Evolutionary conservation across 495 filamentous ascomycete genomes (phyloP).

Genomic region (Hypoxylon trugodes): DNA sequence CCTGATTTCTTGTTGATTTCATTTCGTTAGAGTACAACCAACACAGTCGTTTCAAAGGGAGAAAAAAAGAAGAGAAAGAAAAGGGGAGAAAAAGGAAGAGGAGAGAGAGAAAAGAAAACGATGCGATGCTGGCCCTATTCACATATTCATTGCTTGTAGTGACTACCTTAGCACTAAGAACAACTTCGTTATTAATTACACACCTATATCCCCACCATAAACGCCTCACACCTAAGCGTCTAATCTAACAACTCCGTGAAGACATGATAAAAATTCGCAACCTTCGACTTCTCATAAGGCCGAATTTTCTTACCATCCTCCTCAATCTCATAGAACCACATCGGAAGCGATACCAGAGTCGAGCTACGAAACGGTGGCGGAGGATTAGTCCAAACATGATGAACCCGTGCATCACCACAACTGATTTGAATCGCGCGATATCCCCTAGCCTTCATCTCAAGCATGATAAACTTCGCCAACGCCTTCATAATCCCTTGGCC

Average conservation of each 20-base stretch:
- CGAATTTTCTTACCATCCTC: conserved; percentile 28
- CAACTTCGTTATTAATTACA: neutral
- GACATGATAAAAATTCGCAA: conserved; percentile 26
- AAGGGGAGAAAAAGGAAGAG: too few species aligned
- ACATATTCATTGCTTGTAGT: neutral
- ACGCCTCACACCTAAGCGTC: neutral
- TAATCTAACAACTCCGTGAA: conserved; percentile 33
- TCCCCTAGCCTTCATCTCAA: conserved; percentile 36
- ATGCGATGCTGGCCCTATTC: too few species aligned
- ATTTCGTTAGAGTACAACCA: too few species aligned
- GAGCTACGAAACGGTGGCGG: conserved; percentile 30
- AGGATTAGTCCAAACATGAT: conserved; percentile 29
- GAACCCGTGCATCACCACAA: conserved; percentile 32
- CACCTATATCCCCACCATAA: neutral
- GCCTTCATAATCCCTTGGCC: conserved; percentile 27
- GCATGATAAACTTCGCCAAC: conserved; percentile 33
- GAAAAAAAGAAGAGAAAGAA: too few species aligned
- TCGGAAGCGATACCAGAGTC: conserved; percentile 24
- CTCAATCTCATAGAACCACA: conserved; percentile 31
- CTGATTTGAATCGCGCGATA: conserved; percentile 36
- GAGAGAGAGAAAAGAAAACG: too few species aligned
- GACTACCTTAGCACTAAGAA: neutral
- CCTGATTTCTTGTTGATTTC: too few species aligned
- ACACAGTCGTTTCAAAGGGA: too few species aligned
- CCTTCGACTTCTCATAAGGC: conserved; percentile 30